phyloP scores from a whole-genome alignment of 345 rosid genomes.

The Trapa bicornis region DNA sequence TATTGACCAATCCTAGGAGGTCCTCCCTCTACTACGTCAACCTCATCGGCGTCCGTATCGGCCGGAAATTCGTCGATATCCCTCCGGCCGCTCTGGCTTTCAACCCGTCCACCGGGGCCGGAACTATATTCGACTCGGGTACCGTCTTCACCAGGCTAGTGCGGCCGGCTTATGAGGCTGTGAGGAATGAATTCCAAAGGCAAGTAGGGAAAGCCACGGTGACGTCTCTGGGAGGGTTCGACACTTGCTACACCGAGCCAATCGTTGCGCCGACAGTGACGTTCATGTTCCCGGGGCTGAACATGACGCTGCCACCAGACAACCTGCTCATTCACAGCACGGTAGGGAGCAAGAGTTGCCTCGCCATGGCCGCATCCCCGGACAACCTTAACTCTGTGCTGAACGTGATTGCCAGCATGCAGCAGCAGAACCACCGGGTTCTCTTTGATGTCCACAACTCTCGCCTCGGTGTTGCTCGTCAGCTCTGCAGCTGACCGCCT shows the following conservation, averaged over 20 bases:
- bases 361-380: conserved; percentile 23
- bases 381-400: conserved; percentile 22
- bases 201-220: conserved; percentile 38
- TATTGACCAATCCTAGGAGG: conserved; percentile 72
- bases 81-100: conserved; percentile 61
- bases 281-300: conserved; percentile 22
- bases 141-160: conserved; percentile 80
- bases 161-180: conserved; percentile 60
- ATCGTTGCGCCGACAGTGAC: conserved; percentile 21
- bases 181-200: conserved; percentile 57
- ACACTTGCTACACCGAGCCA: conserved; percentile 79
- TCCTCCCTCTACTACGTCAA: conserved; percentile 85
- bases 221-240: conserved; percentile 80
- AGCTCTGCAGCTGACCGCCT: conserved; percentile 10
- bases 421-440: conserved; percentile 29
- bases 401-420: conserved; percentile 29
- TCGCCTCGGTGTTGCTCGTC: conserved; percentile 20
- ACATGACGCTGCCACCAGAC: conserved; percentile 18
- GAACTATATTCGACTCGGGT: conserved; percentile 89
- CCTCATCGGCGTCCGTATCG: conserved; percentile 60
- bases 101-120: conserved; percentile 69
- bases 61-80: conserved; percentile 54
- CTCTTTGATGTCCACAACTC: conserved; percentile 23
- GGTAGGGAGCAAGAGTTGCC: conserved; percentile 17
- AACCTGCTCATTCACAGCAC: conserved; percentile 25